Conservation (phyloP, 1,284 basidiomycete species). For the Pseudozyma hubeiensis region DNA sequence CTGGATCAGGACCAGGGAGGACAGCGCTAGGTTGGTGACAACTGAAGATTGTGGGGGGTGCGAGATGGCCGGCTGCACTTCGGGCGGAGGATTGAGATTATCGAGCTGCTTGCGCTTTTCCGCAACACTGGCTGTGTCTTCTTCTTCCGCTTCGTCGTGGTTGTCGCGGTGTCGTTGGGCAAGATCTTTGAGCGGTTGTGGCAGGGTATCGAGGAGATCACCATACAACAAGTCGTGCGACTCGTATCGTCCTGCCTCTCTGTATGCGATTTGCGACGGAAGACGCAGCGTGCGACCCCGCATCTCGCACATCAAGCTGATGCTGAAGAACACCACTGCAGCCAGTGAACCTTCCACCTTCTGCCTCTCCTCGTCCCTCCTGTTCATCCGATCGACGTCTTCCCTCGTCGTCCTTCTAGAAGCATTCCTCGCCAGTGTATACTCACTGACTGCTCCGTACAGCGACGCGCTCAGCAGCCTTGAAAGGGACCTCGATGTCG, state of each 20-base stretch:
- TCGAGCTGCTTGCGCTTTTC: constrained; percentile 30
- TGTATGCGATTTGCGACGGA: background rate
- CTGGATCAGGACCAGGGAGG: constrained; percentile 31
- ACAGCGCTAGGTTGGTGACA: constrained; percentile 21
- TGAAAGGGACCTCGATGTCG: constrained; percentile 27
- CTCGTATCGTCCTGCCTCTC: no score
- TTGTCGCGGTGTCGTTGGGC: constrained; percentile 4
- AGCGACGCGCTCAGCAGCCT: constrained; percentile 32
- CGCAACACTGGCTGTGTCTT: constrained; percentile 3
- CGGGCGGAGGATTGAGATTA: constrained; percentile 26
- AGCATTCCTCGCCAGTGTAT: no score
- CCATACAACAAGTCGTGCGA: constrained; percentile 5
- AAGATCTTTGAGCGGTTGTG: constrained; percentile 17
- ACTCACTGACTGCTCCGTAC: background rate
- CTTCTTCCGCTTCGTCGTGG: background rate
- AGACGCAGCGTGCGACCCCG: constrained; percentile 23
- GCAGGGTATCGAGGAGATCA: constrained; percentile 25
- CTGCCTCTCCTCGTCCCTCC: constrained; percentile 1
- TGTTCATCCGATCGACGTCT: constrained; percentile 13
- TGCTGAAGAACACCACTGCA: constrained; percentile 40
- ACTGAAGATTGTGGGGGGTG: background rate
- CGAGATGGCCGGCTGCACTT: background rate
- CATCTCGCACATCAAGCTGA: constrained; percentile 46
- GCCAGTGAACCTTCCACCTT: constrained; percentile 24
- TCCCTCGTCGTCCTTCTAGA: background rate